Base-by-base conservation (phyloP, 2,329 filamentous ascomycete species). In the Ophiobolus disseminans region DNA sequence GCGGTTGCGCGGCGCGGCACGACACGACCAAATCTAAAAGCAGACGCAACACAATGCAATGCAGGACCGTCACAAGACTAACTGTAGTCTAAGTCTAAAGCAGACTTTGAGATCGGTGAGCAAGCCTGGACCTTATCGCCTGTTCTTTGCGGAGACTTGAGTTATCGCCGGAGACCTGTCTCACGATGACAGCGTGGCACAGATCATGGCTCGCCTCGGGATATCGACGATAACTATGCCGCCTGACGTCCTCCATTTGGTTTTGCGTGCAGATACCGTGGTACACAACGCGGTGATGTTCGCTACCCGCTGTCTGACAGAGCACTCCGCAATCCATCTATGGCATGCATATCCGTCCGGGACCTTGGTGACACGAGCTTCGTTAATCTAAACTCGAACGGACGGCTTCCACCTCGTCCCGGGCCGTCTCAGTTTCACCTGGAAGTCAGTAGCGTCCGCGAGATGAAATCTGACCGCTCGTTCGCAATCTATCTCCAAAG, bases 341-440 rank as follows among this genome's bases (percentile, higher is more conserved):
- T 62, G 57, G 54, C 53, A 60, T 58, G 62, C 62, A 63, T 59
- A 46, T 46, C 43, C 48, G 42, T 48, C 51, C 55, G 48, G 48
- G 30, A 44, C 48, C 34, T 52, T 41, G 55, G 57, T 63, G 47
- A 61, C 56, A 69, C 65, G 60, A 55, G 55, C 41, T 48, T 70
- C 66, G 68, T 70, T 57, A 68, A 70, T 69, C 67, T 66, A 59
- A 62, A 52, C 49, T 40, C 55, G 55, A n/a, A 48, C 51, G 55
- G 53, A 55, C 55, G 53, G 49, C 59, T 59, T 64, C 57, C 48
- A 66, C 57, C 54, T 60, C 69, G 69, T 68, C 60, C 69, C 69
- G 69, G 58, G 56, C 69, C 68, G 65, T 40, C 28, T 40, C 61
- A 53, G 47, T 63, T 61, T 66, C 62, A 68, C 57, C 47, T 62